phyloP scores from a whole-genome alignment of 345 rosid species.

The Rhizophora apiculata region DNA sequence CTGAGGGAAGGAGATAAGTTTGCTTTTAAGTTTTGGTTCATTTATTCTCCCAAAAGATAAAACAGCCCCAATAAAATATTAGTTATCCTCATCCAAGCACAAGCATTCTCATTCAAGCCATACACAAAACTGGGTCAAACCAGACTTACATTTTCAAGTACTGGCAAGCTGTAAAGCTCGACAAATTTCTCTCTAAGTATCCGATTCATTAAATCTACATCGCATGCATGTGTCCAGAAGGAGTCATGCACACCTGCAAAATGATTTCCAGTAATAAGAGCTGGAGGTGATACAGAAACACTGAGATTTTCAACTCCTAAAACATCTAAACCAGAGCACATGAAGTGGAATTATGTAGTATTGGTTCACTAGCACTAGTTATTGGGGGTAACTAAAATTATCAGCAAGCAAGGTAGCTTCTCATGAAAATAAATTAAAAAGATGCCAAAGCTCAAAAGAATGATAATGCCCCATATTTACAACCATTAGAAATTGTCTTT shows the following conservation, averaged over 20 bases:
- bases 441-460: not conserved
- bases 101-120: not conserved
- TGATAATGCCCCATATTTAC: not conserved
- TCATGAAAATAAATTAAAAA: not conserved
- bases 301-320: not conserved
- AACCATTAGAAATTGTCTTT: not conserved
- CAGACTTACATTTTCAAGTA: slow-evolving; percentile 88
- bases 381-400: not conserved
- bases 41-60: not conserved
- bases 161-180: slow-evolving; percentile 76
- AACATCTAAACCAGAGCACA: not conserved
- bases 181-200: slow-evolving; percentile 87
- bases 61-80: not conserved
- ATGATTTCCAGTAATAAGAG: not conserved
- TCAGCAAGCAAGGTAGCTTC: not conserved
- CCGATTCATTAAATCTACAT: slow-evolving; percentile 84
- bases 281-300: not conserved
- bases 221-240: slow-evolving; percentile 97
- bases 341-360: not conserved
- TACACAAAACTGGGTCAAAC: slow-evolving; percentile 1
- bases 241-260: slow-evolving; percentile 96
- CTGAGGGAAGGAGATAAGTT: no score
- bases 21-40: not conserved
- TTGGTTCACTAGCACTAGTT: not conserved
- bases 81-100: not conserved